Conservation (phyloP, 495 filamentous ascomycete genomes). For the Aspergillus steynii region DNA sequence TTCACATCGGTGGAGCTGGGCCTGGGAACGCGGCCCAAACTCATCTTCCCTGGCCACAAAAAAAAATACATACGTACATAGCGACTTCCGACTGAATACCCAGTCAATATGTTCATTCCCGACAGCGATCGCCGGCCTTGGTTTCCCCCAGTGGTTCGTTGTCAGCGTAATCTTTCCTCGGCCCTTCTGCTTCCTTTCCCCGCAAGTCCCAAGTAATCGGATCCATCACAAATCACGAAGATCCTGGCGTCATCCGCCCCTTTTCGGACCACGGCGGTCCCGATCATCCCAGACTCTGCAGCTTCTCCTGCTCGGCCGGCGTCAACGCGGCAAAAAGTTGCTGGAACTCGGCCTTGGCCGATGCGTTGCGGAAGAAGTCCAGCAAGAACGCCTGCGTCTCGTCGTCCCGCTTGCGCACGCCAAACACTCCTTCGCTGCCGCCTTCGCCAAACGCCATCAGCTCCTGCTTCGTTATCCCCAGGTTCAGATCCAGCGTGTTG, state of each 20-base stretch:
- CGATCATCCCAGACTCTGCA: constrained; percentile 44
- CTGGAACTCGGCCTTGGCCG: constrained; percentile 71
- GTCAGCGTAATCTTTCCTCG: no score
- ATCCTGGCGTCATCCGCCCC: not conserved
- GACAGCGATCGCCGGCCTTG: no score
- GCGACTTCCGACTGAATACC: no score
- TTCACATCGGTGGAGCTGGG: no score
- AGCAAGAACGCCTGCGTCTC: constrained; percentile 83
- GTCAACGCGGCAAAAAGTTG: constrained; percentile 70
- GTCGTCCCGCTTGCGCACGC: constrained; percentile 74
- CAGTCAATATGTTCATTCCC: no score
- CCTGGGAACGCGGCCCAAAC: no score
- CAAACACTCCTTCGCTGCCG: constrained; percentile 51
- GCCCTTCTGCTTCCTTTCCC: no score
- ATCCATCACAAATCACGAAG: no score
- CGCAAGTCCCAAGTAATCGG: no score
- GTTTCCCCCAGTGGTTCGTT: no score
- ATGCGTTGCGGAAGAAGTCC: constrained; percentile 77
- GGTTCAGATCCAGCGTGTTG: constrained; percentile 68
- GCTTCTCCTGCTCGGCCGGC: constrained; percentile 71
- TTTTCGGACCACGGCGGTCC: not conserved
- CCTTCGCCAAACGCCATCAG: constrained; percentile 76
- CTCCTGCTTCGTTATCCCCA: constrained; percentile 65
- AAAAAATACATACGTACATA: no score
- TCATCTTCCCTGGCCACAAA: no score